These are phyloP conservation scores for Claviceps sorghi DNA, from an alignment of 2,329 filamentous ascomycete genomes.

Conservation along the genomic window DNA sequence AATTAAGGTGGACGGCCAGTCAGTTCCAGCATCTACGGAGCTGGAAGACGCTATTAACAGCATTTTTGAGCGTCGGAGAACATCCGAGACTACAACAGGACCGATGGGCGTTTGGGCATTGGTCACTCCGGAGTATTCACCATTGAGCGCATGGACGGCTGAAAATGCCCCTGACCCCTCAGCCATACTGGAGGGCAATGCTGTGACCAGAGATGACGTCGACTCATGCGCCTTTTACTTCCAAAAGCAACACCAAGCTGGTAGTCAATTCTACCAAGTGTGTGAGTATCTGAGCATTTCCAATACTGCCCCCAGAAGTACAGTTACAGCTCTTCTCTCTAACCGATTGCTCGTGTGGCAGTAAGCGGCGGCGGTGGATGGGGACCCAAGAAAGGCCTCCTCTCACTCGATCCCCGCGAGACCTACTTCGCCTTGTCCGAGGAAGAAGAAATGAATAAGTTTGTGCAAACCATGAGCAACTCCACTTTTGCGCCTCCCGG, in stretches of 20 bases:
- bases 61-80: slow-evolving; percentile 31
- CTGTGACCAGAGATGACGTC: slow-evolving; percentile 9
- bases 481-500: slow-evolving; percentile 45
- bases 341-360: slow-evolving; percentile 11
- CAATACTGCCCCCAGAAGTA: not conserved
- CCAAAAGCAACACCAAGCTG: slow-evolving; percentile 22
- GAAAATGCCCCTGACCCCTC: slow-evolving; percentile 7
- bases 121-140: slow-evolving; percentile 32
- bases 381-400: slow-evolving; percentile 64
- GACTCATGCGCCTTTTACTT: slow-evolving; percentile 16
- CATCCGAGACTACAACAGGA: slow-evolving; percentile 18
- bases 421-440: slow-evolving; percentile 30
- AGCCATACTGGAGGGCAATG: not conserved
- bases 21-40: slow-evolving; percentile 53
- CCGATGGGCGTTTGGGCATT: slow-evolving; percentile 60
- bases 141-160: slow-evolving; percentile 1
- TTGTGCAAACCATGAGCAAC: slow-evolving; percentile 33
- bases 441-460: slow-evolving; percentile 37
- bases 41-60: slow-evolving; percentile 50
- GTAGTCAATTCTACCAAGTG: slow-evolving; percentile 30
- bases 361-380: slow-evolving; percentile 75
- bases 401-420: slow-evolving; percentile 62
- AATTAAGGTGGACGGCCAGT: slow-evolving; percentile 33
- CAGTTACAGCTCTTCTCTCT: slow-evolving; percentile 3
- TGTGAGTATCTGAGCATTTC: slow-evolving; percentile 17